phyloP scores from a whole-genome alignment of 345 rosid genomes.

The Acer yangbiense region DNA sequence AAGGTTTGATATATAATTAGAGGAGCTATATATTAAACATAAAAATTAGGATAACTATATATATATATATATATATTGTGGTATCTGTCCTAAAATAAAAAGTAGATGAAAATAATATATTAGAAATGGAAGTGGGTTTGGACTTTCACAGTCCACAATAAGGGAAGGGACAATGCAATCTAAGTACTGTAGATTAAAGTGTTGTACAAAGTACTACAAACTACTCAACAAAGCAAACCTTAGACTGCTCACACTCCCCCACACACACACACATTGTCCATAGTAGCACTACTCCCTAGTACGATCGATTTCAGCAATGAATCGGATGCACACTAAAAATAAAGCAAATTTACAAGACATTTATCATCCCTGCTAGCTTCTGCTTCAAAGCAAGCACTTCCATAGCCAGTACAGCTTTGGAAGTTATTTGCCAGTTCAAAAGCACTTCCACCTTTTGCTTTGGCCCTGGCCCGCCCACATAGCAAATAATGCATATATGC shows the following conservation, averaged over 20 bases:
- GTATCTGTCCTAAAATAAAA: neutral
- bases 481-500: too few relatives aligned
- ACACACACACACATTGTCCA: neutral
- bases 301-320: neutral
- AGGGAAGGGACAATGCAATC: neutral
- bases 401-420: constrained; percentile 10
- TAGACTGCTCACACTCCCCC: constrained; percentile 2
- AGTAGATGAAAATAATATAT: neutral
- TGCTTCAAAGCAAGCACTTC: constrained; percentile 5
- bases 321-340: neutral
- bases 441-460: neutral
- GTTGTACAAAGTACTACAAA: constrained; percentile 5
- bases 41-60: too few relatives aligned
- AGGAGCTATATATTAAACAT: neutral
- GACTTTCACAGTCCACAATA: neutral
- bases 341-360: neutral
- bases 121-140: neutral
- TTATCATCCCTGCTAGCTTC: neutral
- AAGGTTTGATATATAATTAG: too few relatives aligned
- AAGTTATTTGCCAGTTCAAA: constrained; percentile 7
- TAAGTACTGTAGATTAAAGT: neutral
- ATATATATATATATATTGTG: neutral
- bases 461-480: too few relatives aligned
- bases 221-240: constrained; percentile 13
- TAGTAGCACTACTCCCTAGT: constrained; percentile 16